These are phyloP conservation scores for Dendrobium huoshanense DNA, from an alignment of 106 monocot species.

Conservation along the genomic window DNA sequence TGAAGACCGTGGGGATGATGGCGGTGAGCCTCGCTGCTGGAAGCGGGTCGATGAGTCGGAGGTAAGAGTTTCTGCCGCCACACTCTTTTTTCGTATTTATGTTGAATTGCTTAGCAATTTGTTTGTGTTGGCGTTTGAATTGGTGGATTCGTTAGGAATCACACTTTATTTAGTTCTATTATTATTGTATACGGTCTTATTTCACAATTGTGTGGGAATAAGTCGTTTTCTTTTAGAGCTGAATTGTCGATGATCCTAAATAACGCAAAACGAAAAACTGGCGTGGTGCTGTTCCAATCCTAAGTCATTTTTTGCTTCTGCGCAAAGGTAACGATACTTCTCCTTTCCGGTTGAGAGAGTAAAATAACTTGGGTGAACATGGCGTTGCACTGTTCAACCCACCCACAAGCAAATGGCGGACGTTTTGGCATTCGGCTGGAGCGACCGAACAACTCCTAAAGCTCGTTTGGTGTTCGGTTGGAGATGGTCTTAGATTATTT, in stretches of 20 bases:
- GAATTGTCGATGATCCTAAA: neutral
- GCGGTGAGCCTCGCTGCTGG: conserved; percentile 81
- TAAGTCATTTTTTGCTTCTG: too few species aligned
- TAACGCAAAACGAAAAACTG: too few species aligned
- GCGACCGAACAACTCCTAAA: too few species aligned
- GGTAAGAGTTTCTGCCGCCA: conserved; percentile 25
- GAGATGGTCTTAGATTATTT: neutral
- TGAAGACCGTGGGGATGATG: conserved; percentile 66
- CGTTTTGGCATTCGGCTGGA: too few species aligned
- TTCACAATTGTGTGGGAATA: neutral
- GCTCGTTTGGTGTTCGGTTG: too few species aligned
- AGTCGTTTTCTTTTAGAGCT: neutral
- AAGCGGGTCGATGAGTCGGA: conserved; percentile 91
- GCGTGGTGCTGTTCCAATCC: too few species aligned
- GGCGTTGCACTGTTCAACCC: too few species aligned
- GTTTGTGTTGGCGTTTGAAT: neutral
- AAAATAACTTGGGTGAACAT: too few species aligned
- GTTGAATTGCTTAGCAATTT: neutral
- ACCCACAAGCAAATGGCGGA: too few species aligned
- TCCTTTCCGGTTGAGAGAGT: too few species aligned
- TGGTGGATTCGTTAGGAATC: neutral
- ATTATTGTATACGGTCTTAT: neutral
- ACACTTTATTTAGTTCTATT: neutral
- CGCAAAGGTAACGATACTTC: too few species aligned
- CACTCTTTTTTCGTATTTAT: neutral